phyloP scores from a whole-genome alignment of 768 basidiomycete genomes.

The Boletus subparvulus region DNA sequence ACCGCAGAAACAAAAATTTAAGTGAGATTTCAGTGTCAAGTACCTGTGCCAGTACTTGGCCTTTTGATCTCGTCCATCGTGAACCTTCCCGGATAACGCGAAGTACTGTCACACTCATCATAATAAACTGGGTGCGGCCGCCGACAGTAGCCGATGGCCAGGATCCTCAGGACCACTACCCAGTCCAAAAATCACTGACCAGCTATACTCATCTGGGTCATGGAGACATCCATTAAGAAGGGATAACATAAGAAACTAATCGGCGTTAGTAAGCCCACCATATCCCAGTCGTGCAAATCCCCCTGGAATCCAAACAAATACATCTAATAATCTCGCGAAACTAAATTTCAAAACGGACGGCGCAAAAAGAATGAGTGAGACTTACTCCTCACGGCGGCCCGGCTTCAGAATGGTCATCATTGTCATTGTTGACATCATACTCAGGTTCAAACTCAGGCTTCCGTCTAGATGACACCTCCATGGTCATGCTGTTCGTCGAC shows the following conservation, averaged over 20 bases:
- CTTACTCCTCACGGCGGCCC: not conserved
- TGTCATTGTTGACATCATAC: not conserved
- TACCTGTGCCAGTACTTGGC: not conserved
- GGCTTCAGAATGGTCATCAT: not conserved
- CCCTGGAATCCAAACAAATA: too few species aligned
- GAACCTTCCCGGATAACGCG: not conserved
- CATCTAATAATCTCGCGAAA: not conserved
- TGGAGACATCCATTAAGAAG: not conserved
- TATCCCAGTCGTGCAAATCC: not conserved
- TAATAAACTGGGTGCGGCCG: too few species aligned
- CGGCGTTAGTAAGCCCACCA: not conserved
- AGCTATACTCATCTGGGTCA: not conserved
- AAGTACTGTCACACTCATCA: not conserved
- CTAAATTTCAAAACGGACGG: not conserved
- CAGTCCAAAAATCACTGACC: not conserved
- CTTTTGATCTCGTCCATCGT: too few species aligned
- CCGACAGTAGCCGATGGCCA: not conserved
- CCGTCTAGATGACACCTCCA: not conserved
- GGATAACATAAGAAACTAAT: not conserved
- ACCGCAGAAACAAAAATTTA: not conserved
- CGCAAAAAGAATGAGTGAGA: too few species aligned
- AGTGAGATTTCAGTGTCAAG: not conserved
- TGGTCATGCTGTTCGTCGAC: slow-evolving; percentile 1
- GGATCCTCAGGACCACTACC: not conserved
- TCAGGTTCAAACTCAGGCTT: not conserved